A percentile compares a stretch with the other conserved stretches of the same genome.
phyloP scores from a whole-genome alignment of 805 yeast species.

The Lachancea thermotolerans region DNA sequence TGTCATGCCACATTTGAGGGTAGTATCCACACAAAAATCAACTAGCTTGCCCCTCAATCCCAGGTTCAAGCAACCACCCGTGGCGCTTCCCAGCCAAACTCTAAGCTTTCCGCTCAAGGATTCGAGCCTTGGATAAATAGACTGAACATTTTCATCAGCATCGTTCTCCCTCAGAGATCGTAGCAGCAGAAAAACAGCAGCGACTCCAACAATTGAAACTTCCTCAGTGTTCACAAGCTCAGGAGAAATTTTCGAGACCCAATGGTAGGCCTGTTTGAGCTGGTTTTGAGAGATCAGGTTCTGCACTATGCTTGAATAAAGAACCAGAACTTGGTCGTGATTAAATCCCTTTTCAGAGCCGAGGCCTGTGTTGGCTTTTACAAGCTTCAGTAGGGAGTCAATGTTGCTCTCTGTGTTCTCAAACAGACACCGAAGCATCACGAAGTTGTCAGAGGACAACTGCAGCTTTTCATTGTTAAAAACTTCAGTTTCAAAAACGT shows the following conservation, averaged over 20 bases:
- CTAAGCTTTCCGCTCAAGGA: constrained; percentile 29
- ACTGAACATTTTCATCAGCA: constrained; percentile 2
- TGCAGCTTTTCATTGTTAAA: constrained; percentile 14
- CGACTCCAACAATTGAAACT: constrained; percentile 26
- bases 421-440: constrained; percentile 22
- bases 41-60: constrained; percentile 29
- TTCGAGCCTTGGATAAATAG: constrained; percentile 18
- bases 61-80: constrained; percentile 24
- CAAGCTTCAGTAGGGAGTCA: constrained; percentile 16
- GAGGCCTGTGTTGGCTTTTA: constrained; percentile 11
- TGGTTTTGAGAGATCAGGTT: constrained; percentile 2
- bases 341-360: constrained; percentile 8
- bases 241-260: constrained; percentile 3
- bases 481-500: constrained; percentile 21
- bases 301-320: constrained; percentile 14
- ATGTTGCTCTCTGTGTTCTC: constrained; percentile 25
- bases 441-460: constrained; percentile 13
- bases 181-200: constrained; percentile 25
- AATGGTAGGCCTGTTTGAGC: constrained; percentile 1
- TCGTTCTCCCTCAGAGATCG: constrained; percentile 15
- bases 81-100: constrained; percentile 32
- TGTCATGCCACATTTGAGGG: constrained; percentile 12
- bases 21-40: constrained; percentile 21
- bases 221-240: constrained; percentile 4
- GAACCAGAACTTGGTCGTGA: constrained; percentile 18